Percentiles rank a stretch among this genome's conserved stretches.
Conservation (phyloP, 2,329 filamentous ascomycete species). For the Cladobotryum protrusum region DNA sequence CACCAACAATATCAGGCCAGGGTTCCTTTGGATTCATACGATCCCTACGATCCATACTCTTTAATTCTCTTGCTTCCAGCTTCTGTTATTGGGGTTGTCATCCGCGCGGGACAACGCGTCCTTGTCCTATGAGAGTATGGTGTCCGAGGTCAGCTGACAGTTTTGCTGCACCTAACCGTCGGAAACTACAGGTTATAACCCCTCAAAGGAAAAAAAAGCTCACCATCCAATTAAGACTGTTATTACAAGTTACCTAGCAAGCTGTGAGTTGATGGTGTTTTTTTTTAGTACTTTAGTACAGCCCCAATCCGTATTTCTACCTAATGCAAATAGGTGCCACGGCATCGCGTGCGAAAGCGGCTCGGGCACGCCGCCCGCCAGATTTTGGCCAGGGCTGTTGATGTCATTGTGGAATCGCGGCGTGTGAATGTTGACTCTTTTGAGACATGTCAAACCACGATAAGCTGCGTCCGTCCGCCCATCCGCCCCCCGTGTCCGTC, state of each 20-base stretch:
- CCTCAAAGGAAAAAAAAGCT: not conserved
- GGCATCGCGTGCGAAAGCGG: conserved; percentile 5
- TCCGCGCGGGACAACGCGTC: not conserved
- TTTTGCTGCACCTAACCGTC: conserved; percentile 4
- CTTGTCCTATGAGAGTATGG: conserved; percentile 2
- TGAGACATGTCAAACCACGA: conserved; percentile 3
- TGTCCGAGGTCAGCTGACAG: conserved; percentile 10
- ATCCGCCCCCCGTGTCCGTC: conserved; percentile 3
- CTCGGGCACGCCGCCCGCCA: conserved; percentile 9
- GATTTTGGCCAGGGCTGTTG: conserved; percentile 4
- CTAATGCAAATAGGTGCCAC: conserved; percentile 7
- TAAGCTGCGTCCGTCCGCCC: conserved; percentile 5
- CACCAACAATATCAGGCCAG: too few species aligned
- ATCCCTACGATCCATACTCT: too few species aligned
- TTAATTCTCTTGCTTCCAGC: too few species aligned
- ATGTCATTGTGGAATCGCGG: conserved; percentile 12
- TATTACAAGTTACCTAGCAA: not conserved
- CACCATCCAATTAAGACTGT: not conserved
- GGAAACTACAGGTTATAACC: not conserved
- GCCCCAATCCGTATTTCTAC: conserved; percentile 5
- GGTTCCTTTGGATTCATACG: too few species aligned
- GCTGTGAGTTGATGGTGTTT: not conserved
- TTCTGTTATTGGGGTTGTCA: not conserved
- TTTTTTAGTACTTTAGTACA: not conserved
- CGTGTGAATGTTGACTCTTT: not conserved